These are phyloP conservation scores for Arthrobotrys sphaeroides DNA, from an alignment of 2,329 filamentous ascomycete genomes.

Conservation along the genomic window DNA sequence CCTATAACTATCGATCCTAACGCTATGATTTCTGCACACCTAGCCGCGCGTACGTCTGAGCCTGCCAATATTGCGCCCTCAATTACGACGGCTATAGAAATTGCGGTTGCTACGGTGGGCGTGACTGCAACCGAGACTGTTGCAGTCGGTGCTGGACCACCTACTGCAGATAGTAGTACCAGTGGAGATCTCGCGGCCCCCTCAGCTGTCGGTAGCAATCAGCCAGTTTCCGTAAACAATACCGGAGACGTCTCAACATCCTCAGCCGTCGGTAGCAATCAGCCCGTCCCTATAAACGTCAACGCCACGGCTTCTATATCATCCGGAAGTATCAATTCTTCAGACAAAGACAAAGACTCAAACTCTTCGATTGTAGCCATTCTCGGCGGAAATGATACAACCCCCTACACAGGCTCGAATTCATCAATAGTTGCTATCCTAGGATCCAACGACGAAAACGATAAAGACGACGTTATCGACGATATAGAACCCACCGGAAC, in stretches of 20 bases:
- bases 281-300: constrained; percentile 8
- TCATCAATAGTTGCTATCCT: constrained; percentile 17
- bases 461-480: background rate
- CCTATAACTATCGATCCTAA: background rate
- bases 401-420: constrained; percentile 8
- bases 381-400: constrained; percentile 20
- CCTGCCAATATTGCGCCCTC: constrained; percentile 20
- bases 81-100: constrained; percentile 24
- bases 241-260: constrained; percentile 9
- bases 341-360: too few species aligned
- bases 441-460: background rate
- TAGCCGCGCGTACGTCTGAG: background rate
- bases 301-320: background rate
- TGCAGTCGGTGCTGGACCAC: background rate
- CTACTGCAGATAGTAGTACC: background rate
- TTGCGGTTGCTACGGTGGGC: constrained; percentile 27
- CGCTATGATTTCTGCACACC: background rate
- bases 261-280: constrained; percentile 8
- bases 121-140: constrained; percentile 41
- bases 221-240: constrained; percentile 9
- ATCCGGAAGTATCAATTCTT: background rate
- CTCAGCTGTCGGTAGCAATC: constrained; percentile 9
- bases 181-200: constrained; percentile 6
- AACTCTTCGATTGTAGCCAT: constrained; percentile 27
- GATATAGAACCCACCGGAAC: background rate